Percentiles rank a stretch among this genome's conserved stretches.
phyloP scores from a whole-genome alignment of 352 stramenopile genomes.

The Plasmopara viticola region DNA sequence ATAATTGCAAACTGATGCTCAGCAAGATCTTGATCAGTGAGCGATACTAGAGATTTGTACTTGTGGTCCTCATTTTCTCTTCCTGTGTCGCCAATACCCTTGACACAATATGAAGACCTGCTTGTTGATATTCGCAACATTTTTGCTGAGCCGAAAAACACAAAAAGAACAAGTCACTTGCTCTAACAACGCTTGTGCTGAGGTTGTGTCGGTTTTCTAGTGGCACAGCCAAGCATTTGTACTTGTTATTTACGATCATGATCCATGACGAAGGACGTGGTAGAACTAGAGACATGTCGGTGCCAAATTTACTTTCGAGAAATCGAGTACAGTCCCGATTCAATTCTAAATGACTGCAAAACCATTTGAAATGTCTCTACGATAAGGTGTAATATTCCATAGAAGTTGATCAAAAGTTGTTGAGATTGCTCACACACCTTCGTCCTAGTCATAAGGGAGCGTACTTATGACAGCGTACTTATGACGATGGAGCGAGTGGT shows the following conservation, averaged over 20 bases:
- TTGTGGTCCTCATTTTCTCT: conserved; percentile 5
- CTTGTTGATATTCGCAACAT: conserved; percentile 48
- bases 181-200: conserved; percentile 28
- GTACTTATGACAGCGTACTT: conserved; percentile 36
- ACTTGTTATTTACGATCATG: conserved; percentile 57
- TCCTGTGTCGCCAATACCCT: conserved; percentile 23
- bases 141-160: conserved; percentile 47
- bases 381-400: background rate
- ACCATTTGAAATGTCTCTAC: conserved; percentile 46
- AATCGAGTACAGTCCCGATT: conserved; percentile 12
- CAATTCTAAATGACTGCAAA: conserved; percentile 26
- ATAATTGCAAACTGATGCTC: conserved; percentile 34
- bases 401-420: background rate
- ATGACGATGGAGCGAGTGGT: conserved; percentile 9
- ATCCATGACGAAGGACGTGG: conserved; percentile 63
- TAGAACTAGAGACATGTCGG: conserved; percentile 47
- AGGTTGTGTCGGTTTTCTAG: conserved; percentile 5
- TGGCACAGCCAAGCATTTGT: background rate
- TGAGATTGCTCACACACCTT: conserved; percentile 30
- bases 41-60: conserved; percentile 15
- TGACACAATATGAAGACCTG: conserved; percentile 41
- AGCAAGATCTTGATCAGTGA: conserved; percentile 29
- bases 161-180: conserved; percentile 39
- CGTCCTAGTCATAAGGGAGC: conserved; percentile 61
- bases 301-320: conserved; percentile 40